Evolutionary conservation across 495 filamentous ascomycete species (phyloP).

Genomic region (Talaromyces trachyspermus): DNA sequence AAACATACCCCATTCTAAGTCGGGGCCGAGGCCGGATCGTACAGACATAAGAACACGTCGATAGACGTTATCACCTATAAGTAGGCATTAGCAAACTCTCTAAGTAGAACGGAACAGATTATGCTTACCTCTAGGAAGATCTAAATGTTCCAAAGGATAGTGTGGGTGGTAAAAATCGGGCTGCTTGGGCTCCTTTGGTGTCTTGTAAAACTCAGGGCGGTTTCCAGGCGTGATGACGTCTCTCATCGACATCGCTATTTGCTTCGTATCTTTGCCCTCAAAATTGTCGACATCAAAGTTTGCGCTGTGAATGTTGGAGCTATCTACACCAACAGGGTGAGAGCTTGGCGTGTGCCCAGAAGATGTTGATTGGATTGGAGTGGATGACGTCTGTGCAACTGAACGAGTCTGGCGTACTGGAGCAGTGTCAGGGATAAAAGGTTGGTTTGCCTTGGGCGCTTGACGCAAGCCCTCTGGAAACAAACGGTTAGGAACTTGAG

Average conservation of each 20-base stretch:
- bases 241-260: slow-evolving; percentile 34
- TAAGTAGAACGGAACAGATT: background rate
- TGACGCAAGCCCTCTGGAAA: slow-evolving; percentile 39
- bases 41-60: slow-evolving; percentile 73
- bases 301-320: slow-evolving; percentile 21
- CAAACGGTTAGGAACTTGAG: slow-evolving; percentile 11
- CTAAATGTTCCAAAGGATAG: slow-evolving; percentile 33
- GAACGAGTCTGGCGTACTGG: slow-evolving; percentile 30
- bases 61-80: slow-evolving; percentile 61
- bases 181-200: slow-evolving; percentile 25
- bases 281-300: slow-evolving; percentile 27
- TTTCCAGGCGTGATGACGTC: slow-evolving; percentile 41
- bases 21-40: slow-evolving; percentile 67
- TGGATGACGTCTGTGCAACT: slow-evolving; percentile 11
- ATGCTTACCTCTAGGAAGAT: slow-evolving; percentile 35
- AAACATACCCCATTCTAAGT: slow-evolving; percentile 82
- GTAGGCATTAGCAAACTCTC: background rate
- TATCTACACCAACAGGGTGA: slow-evolving; percentile 6
- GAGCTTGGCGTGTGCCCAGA: slow-evolving; percentile 28
- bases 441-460: slow-evolving; percentile 39
- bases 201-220: slow-evolving; percentile 26
- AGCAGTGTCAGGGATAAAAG: slow-evolving; percentile 40
- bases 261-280: slow-evolving; percentile 31
- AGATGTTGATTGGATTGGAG: slow-evolving; percentile 10
- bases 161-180: slow-evolving; percentile 39